Base-by-base conservation (phyloP, 176 grass and related monocot genomes). In the Eragrostis curvula region DNA sequence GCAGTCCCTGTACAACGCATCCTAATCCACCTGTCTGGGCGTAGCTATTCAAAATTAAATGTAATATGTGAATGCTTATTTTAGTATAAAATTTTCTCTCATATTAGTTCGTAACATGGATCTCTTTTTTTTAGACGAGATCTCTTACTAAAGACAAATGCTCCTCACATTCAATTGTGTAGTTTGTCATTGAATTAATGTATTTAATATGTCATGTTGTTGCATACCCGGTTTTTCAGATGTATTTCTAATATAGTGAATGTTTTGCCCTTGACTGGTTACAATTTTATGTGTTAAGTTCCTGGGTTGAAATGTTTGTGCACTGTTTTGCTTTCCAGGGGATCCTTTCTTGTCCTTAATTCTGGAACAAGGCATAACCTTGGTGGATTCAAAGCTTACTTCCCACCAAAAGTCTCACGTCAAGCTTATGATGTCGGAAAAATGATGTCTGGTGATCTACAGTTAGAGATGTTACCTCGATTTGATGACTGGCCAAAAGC, bases 361-460 rank as follows among this genome's bases (percentile, higher is more conserved):
- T 44, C 20, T 67, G 81, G 61, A 68, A 10, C 14, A 69, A 84
- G 52, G 1, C 39, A 9, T 43, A 68, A 80, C 30, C 29, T 80
- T 74, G 75, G 69, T 61, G 43, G 74, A 69, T 84, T 80, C 68
- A 80, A 74, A 68, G 87, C 87, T 36, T 74, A 84, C 23, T 68
- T 36, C 45, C 87, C 87, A 74, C 60, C 75, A 11, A 74, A 51
- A 84, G 81, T 84, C 16, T 80, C 70, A 60, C 2, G 16, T 28
- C 73, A 29, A 68, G 51, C 80, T 43, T 32, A 9, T 24, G 55
- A 84, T 29, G 60, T 75, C 8, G 1, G 14, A 51, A 84, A 80
- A 14, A 48, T 17, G 29, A 84, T 88, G 52, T 62, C 87, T 25
- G 53, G 0, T 10, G 43, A 50, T 53, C 32, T 88, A 36, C 3